These are phyloP conservation scores for Suhomyces bokatorum DNA, from an alignment of 1,139 yeast genomes.

Conservation along the genomic window DNA sequence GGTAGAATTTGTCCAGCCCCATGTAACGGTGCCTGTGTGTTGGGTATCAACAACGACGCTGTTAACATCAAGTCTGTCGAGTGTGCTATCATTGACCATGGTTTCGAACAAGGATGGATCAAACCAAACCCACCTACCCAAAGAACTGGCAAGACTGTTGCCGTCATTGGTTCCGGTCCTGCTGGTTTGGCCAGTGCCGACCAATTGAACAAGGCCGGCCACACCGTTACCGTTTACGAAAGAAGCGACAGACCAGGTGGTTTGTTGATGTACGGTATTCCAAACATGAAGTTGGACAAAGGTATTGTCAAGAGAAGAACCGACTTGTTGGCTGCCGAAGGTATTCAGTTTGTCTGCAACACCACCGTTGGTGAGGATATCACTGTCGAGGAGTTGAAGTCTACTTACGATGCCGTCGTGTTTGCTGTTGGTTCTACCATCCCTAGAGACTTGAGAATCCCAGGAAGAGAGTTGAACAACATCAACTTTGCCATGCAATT, in stretches of 20 bases:
- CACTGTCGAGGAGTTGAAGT: slow-evolving; percentile 66
- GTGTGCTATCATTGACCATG: slow-evolving; percentile 94
- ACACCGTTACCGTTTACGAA: slow-evolving; percentile 85
- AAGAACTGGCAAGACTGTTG: slow-evolving; percentile 85
- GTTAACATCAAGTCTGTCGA: slow-evolving; percentile 97
- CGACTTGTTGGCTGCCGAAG: slow-evolving; percentile 88
- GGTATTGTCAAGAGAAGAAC: slow-evolving; percentile 90
- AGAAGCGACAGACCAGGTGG: slow-evolving; percentile 97
- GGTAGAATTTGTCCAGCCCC: slow-evolving; percentile 99
- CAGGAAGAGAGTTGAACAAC: slow-evolving; percentile 88
- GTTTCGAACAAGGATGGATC: slow-evolving; percentile 96
- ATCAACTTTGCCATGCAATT: slow-evolving; percentile 95
- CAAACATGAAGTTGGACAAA: slow-evolving; percentile 97
- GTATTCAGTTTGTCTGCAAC: slow-evolving; percentile 73
- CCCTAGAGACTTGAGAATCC: slow-evolving; percentile 91
- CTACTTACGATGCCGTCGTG: slow-evolving; percentile 75
- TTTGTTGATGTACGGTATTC: slow-evolving; percentile 96
- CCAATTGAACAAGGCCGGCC: slow-evolving; percentile 96
- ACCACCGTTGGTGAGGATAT: slow-evolving; percentile 84
- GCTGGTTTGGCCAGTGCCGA: slow-evolving; percentile 96
- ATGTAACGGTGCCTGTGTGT: slow-evolving; percentile 97
- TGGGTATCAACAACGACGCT: slow-evolving; percentile 91
- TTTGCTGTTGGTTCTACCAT: slow-evolving; percentile 96
- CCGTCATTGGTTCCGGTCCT: slow-evolving; percentile 95
- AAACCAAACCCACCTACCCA: slow-evolving; percentile 73